Percentiles rank a stretch among this genome's conserved stretches.
phyloP scores from a whole-genome alignment of 495 filamentous ascomycete species.

The Penicillium herquei region DNA sequence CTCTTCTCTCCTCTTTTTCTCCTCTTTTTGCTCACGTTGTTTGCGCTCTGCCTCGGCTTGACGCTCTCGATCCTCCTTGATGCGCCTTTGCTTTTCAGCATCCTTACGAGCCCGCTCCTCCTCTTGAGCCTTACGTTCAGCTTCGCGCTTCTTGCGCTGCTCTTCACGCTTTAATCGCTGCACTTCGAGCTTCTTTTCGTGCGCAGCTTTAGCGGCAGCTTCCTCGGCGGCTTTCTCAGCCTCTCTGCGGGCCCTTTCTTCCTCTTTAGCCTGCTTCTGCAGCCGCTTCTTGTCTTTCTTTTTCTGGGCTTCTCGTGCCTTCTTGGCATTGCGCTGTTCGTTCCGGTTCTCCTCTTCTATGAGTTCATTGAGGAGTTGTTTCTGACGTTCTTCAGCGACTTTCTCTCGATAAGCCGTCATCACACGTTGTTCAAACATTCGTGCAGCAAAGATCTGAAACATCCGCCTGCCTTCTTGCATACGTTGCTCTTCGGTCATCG shows the following conservation, averaged over 20 bases:
- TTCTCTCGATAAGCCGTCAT: conserved; percentile 97
- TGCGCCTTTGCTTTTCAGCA: conserved; percentile 70
- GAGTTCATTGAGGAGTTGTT: conserved; percentile 87
- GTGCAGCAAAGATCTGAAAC: conserved; percentile 99
- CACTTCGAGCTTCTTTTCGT: conserved; percentile 79
- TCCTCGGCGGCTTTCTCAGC: conserved; percentile 93
- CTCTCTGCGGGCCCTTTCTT: conserved; percentile 82
- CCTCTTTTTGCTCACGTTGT: conserved; percentile 70
- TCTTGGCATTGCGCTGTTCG: conserved; percentile 82
- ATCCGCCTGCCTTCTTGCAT: conserved; percentile 98
- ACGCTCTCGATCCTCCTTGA: conserved; percentile 80
- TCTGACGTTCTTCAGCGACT: conserved; percentile 86
- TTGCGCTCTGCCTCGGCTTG: conserved; percentile 74
- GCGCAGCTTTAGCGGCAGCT: conserved; percentile 68
- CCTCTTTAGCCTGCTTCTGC: conserved; percentile 82
- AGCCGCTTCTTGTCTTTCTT: conserved; percentile 85
- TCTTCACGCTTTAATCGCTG: conserved; percentile 78
- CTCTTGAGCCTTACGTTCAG: conserved; percentile 85
- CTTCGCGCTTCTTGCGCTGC: conserved; percentile 86
- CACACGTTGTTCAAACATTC: conserved; percentile 99
- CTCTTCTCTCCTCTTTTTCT: conserved; percentile 67
- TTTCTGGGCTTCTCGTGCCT: conserved; percentile 88
- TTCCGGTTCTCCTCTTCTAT: conserved; percentile 75
- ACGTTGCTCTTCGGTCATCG: conserved; percentile 95
- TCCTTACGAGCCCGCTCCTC: conserved; percentile 82